A percentile compares a stretch with the other conserved stretches of the same genome.
Conservation (phyloP, 2,329 filamentous ascomycete genomes). For the Alternaria angustiovoidea region DNA sequence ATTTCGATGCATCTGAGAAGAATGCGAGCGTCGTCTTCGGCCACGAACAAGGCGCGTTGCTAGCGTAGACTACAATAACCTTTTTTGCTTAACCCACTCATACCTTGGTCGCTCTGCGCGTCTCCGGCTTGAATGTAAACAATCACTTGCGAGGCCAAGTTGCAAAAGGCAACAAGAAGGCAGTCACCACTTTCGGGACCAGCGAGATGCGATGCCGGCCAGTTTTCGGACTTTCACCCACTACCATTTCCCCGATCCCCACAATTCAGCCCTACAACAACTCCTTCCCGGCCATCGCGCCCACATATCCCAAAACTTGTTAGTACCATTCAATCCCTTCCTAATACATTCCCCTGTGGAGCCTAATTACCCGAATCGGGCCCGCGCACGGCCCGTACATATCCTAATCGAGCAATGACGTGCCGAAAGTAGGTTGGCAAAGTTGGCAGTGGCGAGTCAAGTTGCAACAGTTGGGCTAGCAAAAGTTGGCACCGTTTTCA, state of each 20-base stretch:
- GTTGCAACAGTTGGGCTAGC: not conserved
- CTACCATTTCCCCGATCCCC: not conserved
- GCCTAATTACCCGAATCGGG: not conserved
- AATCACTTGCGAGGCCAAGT: not conserved
- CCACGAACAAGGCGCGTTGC: not conserved
- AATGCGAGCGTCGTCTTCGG: not conserved
- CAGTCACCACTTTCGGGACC: no score
- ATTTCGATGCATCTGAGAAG: not conserved
- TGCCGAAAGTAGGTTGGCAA: constrained; percentile 1
- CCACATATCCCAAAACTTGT: not conserved
- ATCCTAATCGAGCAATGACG: not conserved
- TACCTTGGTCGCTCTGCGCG: not conserved
- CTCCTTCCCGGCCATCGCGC: not conserved
- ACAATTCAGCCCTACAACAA: not conserved
- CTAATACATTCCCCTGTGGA: not conserved
- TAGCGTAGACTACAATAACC: not conserved
- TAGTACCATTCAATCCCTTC: not conserved
- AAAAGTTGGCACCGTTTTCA: constrained; percentile 13
- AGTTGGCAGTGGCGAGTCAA: constrained; percentile 4
- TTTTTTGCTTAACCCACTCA: not conserved
- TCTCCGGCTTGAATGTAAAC: not conserved
- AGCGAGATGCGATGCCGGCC: no score
- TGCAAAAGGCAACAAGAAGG: not conserved
- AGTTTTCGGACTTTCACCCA: not conserved
- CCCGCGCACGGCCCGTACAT: not conserved